These are phyloP conservation scores for Alternaria angustiovoidea DNA, from an alignment of 2,329 filamentous ascomycete species.

Conservation along the genomic window DNA sequence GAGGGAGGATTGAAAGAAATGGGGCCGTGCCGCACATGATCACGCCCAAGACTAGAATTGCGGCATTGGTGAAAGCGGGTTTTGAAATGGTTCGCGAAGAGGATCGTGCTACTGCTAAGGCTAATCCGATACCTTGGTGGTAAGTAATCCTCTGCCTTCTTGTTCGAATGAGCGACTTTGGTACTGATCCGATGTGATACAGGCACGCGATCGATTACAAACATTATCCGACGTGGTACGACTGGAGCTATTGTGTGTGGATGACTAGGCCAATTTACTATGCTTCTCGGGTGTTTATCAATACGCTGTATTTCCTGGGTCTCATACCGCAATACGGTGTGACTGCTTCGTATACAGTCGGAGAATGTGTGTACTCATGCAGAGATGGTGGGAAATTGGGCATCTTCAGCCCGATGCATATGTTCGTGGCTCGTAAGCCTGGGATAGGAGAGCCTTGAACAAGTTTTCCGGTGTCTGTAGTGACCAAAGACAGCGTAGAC, in stretches of 20 bases:
- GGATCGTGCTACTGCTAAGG: neutral
- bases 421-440: neutral
- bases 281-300: neutral
- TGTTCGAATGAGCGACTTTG: neutral
- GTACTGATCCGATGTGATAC: neutral
- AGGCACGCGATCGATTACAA: constrained; percentile 1
- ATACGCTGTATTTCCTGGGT: neutral
- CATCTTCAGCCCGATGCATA: neutral
- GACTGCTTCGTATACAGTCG: neutral
- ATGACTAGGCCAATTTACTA: neutral
- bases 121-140: neutral
- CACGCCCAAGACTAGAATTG: neutral
- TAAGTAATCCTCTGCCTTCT: neutral
- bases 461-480: neutral
- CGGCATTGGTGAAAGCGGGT: neutral
- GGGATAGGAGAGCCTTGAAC: neutral
- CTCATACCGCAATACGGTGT: neutral
- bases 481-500: neutral
- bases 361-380: neutral
- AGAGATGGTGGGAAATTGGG: neutral
- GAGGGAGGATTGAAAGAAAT: neutral
- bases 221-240: constrained; percentile 1
- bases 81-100: neutral
- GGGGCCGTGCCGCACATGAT: neutral
- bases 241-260: neutral